Evolutionary conservation across 1,284 basidiomycete species (phyloP), one percentile per base, ranked within the genome.

Genomic region (Cryptococcus sp.): DNA sequence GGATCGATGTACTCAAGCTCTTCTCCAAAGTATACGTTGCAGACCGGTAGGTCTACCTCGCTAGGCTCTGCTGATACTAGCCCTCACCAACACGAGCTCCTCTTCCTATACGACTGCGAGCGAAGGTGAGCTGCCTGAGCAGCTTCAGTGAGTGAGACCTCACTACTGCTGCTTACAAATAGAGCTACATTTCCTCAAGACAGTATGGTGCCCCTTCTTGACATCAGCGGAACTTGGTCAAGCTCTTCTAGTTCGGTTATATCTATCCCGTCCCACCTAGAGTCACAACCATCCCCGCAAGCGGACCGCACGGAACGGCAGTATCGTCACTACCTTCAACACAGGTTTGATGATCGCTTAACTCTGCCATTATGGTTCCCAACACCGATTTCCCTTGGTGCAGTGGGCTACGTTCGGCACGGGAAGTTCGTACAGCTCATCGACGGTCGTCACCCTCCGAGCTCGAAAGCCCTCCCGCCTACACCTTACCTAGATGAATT

Each of bases 351-450:
- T 72, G 71, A 73, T 82, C 83, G 20, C 85, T 86, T 35, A 63
- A 88, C 89, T 60, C 62, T 88, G 79, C 86, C 88, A 1, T 75
- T 90, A 2, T 91, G 88, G 89, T 80, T 81, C 2, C 89, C 89
- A 0, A 75, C 81, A 0, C 78, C 67, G 2, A 82, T 90, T 2
- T 70, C 79, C 16, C 72, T 90, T 0, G 89, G 89, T 5, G 84
- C 86, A 1, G 85, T 91, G 1, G 89, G 89, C 5, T 90, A 87
- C 69, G 77, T 89, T 61, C 83, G 85, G 0, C 74, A 73, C 15
- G 89, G 89, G 1, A 70, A 75, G 27, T 91, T 91, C 65, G 76
- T 88, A 30, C 86, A 85, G 17, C 79, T 90, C 2, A 86, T 89
- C 76, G 88, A 88, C 70, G 82, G 62, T 1, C 57, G 57, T 47